Evolutionary conservation across 768 basidiomycete species (phyloP), one percentile per base, ranked within the genome.

Genomic region (Xerocomus spinulosus): DNA sequence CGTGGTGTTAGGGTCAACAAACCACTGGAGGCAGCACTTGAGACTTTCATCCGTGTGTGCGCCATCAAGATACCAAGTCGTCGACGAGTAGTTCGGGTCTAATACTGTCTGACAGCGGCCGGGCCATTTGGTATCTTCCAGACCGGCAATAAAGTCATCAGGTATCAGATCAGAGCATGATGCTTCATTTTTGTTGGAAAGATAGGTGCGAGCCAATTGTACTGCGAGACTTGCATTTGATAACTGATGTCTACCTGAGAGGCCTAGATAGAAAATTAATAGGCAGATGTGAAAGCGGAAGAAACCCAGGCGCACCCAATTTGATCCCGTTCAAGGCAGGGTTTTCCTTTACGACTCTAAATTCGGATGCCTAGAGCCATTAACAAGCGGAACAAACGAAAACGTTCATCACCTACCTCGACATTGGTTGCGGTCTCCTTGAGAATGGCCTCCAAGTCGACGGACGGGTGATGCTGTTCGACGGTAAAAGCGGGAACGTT

Each of bases 41-140:
- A 99, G 73, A 59, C 92, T 96, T 62, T 98, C 96, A 12, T 78
- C 68, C 0, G 96, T 99, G 65, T 99, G 96, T 10, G 96, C 94
- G 1, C 96, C 96, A 62, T 98, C 96, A 12, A 99, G 71, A 66
- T 83, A 91, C 96, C 96, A 98, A 3, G 79, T 86, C 7, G 78
- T 73, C 14, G 66, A 59, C 2, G 67, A 42, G 32, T 77, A 62
- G 14, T 54, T 61, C 1, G 83, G 82, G 59, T 94, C 92, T 9
- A 48, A 40, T 12, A 95, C 80, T 9, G 78, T 79, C 68, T 99
- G 96, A 63, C 96, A 99, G 37, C 96, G 81, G 12, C 95, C 96
- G 9, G 96, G 94, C 95, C 96, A 99, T 50, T 73, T 79, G 4
- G 92, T 77, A 17, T 74, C 68, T 56, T 79, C 68, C 18, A 98